A percentile compares a stretch with the other conserved stretches of the same genome.
Conservation (phyloP, 768 basidiomycete species). For the Hirschioporus abietinus region DNA sequence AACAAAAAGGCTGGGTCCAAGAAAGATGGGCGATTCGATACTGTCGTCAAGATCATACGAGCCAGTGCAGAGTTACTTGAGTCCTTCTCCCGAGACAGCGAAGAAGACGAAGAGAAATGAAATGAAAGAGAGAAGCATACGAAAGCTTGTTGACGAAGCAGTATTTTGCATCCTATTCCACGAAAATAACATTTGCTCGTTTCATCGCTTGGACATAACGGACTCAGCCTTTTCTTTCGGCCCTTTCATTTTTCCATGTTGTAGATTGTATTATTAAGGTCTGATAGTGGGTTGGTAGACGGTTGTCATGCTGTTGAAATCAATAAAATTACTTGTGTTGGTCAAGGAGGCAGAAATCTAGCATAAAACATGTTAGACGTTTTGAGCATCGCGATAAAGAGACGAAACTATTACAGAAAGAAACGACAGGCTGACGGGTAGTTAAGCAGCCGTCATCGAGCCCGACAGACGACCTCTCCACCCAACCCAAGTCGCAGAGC, state of each 20-base stretch:
- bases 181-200: too few relatives aligned
- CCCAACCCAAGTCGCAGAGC: constrained; percentile 70
- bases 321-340: background rate
- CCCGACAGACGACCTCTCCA: constrained; percentile 88
- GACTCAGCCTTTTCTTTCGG: too few relatives aligned
- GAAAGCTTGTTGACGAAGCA: background rate
- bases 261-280: background rate
- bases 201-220: too few relatives aligned
- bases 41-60: background rate
- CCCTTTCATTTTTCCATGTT: background rate
- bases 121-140: background rate
- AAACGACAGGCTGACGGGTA: background rate
- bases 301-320: background rate
- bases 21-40: background rate
- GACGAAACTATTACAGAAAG: background rate
- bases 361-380: background rate
- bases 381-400: background rate
- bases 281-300: background rate
- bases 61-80: background rate
- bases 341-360: background rate
- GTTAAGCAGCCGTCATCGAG: constrained; percentile 29
- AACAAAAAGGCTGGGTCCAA: background rate
- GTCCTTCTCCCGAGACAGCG: background rate
- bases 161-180: background rate
- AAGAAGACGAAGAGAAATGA: background rate